A percentile compares a stretch with the other conserved stretches of the same genome.
Evolutionary conservation across 495 filamentous ascomycete genomes (phyloP).

Genomic region (Copromyces sp.): DNA sequence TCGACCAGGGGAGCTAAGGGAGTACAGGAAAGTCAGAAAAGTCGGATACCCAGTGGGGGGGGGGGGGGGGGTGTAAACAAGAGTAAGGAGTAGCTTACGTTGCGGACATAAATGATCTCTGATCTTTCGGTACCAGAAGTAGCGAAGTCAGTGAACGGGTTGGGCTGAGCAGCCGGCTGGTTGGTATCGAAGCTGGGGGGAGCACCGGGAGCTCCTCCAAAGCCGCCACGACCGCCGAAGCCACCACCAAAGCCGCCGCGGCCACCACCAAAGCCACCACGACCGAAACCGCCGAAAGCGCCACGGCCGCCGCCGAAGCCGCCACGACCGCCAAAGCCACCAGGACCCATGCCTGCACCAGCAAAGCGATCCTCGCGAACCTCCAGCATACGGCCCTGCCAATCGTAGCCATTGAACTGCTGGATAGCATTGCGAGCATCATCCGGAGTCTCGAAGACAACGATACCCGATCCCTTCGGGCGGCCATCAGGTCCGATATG

Average conservation of each 20-base stretch:
- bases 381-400: conserved; percentile 88
- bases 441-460: conserved; percentile 88
- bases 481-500: conserved; percentile 86
- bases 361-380: conserved; percentile 97
- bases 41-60: neutral
- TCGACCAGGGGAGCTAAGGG: conserved; percentile 87
- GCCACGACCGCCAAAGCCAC: conserved; percentile 43
- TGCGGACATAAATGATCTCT: conserved; percentile 86
- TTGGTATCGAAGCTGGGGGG: conserved; percentile 32
- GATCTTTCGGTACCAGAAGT: conserved; percentile 78
- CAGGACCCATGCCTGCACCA: conserved; percentile 45
- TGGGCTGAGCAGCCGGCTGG: conserved; percentile 56
- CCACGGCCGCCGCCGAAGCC: conserved; percentile 49
- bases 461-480: conserved; percentile 91
- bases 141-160: conserved; percentile 91
- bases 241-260: conserved; percentile 29
- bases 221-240: conserved; percentile 40
- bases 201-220: conserved; percentile 26
- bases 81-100: conserved; percentile 52
- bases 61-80: neutral
- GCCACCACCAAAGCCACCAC: conserved; percentile 25
- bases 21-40: conserved; percentile 12
- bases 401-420: conserved; percentile 97
- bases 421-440: conserved; percentile 92
- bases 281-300: conserved; percentile 46